These are phyloP conservation scores for Phytopythium chamaehyphon DNA, from an alignment of 352 stramenopile genomes.

Conservation along the genomic window DNA sequence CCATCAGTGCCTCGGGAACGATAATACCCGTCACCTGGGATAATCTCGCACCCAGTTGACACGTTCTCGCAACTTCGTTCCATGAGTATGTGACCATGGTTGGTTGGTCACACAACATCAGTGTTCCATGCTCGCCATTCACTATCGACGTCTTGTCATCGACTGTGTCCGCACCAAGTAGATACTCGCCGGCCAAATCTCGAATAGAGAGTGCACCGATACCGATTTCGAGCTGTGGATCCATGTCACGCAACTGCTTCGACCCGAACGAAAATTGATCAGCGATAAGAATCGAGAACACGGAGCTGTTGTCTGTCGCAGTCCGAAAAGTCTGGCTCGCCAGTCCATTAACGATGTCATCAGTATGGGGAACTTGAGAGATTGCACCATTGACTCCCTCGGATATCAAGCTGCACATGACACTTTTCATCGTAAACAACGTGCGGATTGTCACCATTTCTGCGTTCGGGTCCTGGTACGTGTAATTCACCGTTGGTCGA, in stretches of 20 bases:
- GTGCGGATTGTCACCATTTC: constrained; percentile 64
- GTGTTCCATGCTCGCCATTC: constrained; percentile 7
- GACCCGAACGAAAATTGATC: constrained; percentile 31
- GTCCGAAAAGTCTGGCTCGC: background rate
- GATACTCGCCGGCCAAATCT: constrained; percentile 29
- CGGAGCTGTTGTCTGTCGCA: background rate
- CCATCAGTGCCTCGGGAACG: constrained; percentile 40
- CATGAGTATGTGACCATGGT: constrained; percentile 56
- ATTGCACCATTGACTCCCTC: background rate
- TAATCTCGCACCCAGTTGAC: constrained; percentile 47
- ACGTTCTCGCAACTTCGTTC: constrained; percentile 34
- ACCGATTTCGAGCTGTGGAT: constrained; percentile 34
- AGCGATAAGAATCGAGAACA: constrained; percentile 26
- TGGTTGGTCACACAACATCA: constrained; percentile 40
- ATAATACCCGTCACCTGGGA: constrained; percentile 51
- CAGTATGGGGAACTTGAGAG: background rate
- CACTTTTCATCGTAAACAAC: constrained; percentile 51
- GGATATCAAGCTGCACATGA: constrained; percentile 44
- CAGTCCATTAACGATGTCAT: background rate
- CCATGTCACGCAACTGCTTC: constrained; percentile 35
- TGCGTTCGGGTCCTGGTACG: constrained; percentile 65
- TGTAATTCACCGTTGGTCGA: constrained; percentile 65
- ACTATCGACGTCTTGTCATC: background rate
- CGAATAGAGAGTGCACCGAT: constrained; percentile 34
- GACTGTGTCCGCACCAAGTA: background rate